phyloP scores from a whole-genome alignment of 2,329 filamentous ascomycete genomes.

The Ophiostoma triangulosporum region DNA sequence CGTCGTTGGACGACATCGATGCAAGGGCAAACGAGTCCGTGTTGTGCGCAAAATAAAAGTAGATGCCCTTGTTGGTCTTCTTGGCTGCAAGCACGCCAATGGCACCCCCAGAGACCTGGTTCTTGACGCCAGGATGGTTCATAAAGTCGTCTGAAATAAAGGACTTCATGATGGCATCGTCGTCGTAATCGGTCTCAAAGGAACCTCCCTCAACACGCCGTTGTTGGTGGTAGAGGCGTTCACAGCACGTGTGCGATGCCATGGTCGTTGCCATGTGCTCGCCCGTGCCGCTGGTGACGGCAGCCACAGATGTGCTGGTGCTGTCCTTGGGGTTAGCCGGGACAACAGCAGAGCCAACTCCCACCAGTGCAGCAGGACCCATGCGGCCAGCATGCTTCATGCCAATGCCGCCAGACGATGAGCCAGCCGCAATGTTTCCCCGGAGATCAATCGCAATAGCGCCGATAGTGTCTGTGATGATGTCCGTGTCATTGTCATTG shows the following conservation, averaged over 20 bases:
- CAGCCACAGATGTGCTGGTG: conserved; percentile 58
- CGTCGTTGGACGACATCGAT: conserved; percentile 72
- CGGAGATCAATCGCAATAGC: conserved; percentile 81
- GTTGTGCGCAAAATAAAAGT: conserved; percentile 90
- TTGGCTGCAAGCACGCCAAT: conserved; percentile 89
- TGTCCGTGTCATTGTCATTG: conserved; percentile 25
- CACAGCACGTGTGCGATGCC: conserved; percentile 76
- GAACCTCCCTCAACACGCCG: conserved; percentile 45
- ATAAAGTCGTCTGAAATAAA: conserved; percentile 89
- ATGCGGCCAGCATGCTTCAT: conserved; percentile 94
- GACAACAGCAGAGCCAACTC: conserved; percentile 82
- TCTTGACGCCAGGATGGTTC: conserved; percentile 70
- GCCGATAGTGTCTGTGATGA: conserved; percentile 83
- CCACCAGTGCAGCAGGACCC: conserved; percentile 84
- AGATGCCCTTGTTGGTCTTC: conserved; percentile 61
- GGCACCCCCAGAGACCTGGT: conserved; percentile 69
- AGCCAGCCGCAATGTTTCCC: conserved; percentile 84
- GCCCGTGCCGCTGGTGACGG: conserved; percentile 85
- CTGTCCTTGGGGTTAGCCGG: conserved; percentile 59
- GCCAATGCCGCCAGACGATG: conserved; percentile 92
- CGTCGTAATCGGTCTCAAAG: conserved; percentile 57
- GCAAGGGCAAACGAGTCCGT: conserved; percentile 80
- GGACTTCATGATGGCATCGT: conserved; percentile 57
- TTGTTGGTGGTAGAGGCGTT: conserved; percentile 63
- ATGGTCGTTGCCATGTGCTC: conserved; percentile 97